Evolutionary conservation across 495 filamentous ascomycete species (phyloP).

Genomic region (Parathielavia hyrcaniae): DNA sequence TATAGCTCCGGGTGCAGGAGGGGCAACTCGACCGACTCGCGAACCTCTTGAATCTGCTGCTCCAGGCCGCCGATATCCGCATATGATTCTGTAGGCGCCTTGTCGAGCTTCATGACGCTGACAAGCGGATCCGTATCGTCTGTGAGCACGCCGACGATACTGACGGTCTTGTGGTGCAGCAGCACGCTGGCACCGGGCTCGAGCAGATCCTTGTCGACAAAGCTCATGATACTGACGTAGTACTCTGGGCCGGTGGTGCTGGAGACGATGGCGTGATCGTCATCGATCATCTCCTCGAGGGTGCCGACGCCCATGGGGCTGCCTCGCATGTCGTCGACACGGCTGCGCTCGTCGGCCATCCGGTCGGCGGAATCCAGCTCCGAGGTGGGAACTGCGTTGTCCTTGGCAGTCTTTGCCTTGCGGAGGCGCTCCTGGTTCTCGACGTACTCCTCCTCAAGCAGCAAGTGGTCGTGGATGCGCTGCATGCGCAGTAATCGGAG

Average conservation of each 20-base stretch:
- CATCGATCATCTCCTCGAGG: constrained; percentile 97
- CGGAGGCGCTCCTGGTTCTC: constrained; percentile 95
- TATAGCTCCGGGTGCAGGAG: constrained; percentile 96
- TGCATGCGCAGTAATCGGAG: constrained; percentile 96
- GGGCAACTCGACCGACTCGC: constrained; percentile 93
- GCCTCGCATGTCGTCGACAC: constrained; percentile 97
- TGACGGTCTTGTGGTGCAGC: constrained; percentile 95
- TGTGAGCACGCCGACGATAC: constrained; percentile 93
- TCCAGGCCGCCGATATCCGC: constrained; percentile 97
- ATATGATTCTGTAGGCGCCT: constrained; percentile 96
- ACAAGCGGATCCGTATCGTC: constrained; percentile 95
- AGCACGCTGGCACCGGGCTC: constrained; percentile 95
- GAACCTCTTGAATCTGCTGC: constrained; percentile 91
- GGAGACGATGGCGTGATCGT: constrained; percentile 98
- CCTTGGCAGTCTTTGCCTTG: constrained; percentile 79
- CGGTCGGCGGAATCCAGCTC: constrained; percentile 61
- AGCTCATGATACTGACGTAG: constrained; percentile 99
- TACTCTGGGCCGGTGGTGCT: constrained; percentile 97
- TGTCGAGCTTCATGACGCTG: constrained; percentile 99
- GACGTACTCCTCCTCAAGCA: constrained; percentile 97
- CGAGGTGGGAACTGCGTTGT: constrained; percentile 50
- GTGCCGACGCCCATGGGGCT: constrained; percentile 98
- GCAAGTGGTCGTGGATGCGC: constrained; percentile 92
- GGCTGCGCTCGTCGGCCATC: constrained; percentile 89
- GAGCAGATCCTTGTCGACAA: constrained; percentile 97